A percentile compares a stretch with the other conserved stretches of the same genome.
Evolutionary conservation across 768 basidiomycete genomes (phyloP).

Genomic region (Pulveroboletus sp.): DNA sequence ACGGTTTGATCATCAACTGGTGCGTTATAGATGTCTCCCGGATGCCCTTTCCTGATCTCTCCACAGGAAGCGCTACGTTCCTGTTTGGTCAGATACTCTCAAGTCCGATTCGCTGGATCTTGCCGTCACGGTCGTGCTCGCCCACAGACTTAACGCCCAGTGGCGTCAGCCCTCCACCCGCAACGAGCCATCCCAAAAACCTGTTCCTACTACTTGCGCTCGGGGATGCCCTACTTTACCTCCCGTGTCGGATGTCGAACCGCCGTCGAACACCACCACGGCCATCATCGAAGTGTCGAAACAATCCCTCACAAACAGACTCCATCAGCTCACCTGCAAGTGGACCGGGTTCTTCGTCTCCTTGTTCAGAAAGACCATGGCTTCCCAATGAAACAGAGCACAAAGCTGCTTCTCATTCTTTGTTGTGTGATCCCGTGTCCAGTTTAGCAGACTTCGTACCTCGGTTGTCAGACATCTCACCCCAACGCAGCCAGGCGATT

Average conservation of each 20-base stretch:
- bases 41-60: background rate
- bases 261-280: conserved; percentile 18
- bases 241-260: background rate
- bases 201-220: background rate
- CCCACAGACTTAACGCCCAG: conserved; percentile 24
- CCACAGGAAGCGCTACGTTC: conserved; percentile 25
- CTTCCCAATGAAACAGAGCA: conserved; percentile 1
- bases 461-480: background rate
- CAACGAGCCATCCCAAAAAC: background rate
- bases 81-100: conserved; percentile 33
- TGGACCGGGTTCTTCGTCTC: background rate
- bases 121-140: conserved; percentile 22
- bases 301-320: background rate
- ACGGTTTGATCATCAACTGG: conserved; percentile 31
- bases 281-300: conserved; percentile 7
- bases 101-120: conserved; percentile 27
- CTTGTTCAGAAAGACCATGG: background rate
- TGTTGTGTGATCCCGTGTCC: background rate
- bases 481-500: background rate
- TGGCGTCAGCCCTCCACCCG: background rate
- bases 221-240: background rate
- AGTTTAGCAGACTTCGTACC: background rate
- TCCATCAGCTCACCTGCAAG: background rate
- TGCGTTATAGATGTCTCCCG: conserved; percentile 1
- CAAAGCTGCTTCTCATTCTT: background rate